Percentiles rank a stretch among this genome's conserved stretches.
Evolutionary conservation across 495 filamentous ascomycete species (phyloP).

Genomic region (Daldinia bambusicola): DNA sequence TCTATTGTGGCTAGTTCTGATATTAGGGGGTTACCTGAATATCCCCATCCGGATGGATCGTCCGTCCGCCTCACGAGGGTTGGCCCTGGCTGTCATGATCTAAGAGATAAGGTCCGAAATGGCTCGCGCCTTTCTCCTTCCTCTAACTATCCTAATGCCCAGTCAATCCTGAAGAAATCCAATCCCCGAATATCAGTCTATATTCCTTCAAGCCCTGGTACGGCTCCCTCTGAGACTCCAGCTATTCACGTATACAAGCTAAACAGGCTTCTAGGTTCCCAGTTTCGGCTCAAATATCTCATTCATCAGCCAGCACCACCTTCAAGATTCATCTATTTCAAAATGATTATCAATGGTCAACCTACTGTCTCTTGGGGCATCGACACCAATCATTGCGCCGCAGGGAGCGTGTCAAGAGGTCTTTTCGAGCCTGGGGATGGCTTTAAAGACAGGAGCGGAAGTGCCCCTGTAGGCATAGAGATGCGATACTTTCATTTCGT

Average conservation of each 20-base stretch:
- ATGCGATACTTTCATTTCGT: conserved; percentile 56
- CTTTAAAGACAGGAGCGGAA: conserved; percentile 40
- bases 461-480: conserved; percentile 50
- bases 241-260: conserved; percentile 14
- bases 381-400: conserved; percentile 40
- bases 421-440: conserved; percentile 55
- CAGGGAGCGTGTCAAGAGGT: conserved; percentile 54
- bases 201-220: conserved; percentile 61
- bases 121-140: conserved; percentile 8
- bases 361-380: conserved; percentile 60
- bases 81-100: conserved; percentile 15
- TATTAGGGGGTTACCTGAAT: conserved; percentile 55
- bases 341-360: conserved; percentile 61
- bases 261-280: conserved; percentile 48
- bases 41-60: conserved; percentile 62
- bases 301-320: conserved; percentile 48
- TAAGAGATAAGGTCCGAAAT: conserved; percentile 9
- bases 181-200: conserved; percentile 59
- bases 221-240: conserved; percentile 1
- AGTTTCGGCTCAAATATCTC: conserved; percentile 58
- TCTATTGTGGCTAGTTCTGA: conserved; percentile 50
- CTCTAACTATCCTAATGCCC: conserved; percentile 16
- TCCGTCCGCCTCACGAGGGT: conserved; percentile 49
- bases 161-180: conserved; percentile 47
- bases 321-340: conserved; percentile 59